phyloP scores from a whole-genome alignment of 116 monocot species.

The Iris pallida region DNA sequence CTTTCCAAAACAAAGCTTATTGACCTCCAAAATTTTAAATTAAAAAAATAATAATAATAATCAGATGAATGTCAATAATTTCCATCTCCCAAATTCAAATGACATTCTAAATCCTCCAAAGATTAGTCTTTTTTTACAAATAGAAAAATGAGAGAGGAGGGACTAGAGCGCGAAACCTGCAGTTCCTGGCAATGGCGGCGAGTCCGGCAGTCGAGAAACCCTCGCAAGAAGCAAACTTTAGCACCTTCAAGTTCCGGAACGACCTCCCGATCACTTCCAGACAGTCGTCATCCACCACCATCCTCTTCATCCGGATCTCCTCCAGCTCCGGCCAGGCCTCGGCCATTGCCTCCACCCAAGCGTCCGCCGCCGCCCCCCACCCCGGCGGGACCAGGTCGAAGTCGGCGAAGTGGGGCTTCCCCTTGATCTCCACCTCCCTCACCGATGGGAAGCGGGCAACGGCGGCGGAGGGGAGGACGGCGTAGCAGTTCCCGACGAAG shows the following conservation, averaged over 20 bases:
- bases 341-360: constrained; percentile 57
- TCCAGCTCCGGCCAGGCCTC: constrained; percentile 55
- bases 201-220: constrained; percentile 61
- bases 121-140: too few relatives aligned
- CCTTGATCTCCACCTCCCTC: constrained; percentile 47
- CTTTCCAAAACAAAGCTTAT: too few relatives aligned
- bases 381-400: constrained; percentile 61
- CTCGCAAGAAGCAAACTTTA: constrained; percentile 50
- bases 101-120: too few relatives aligned
- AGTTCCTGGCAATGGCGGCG: constrained; percentile 51
- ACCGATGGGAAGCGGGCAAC: constrained; percentile 34
- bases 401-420: constrained; percentile 82
- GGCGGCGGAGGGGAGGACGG: constrained; percentile 29
- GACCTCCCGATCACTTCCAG: constrained; percentile 39
- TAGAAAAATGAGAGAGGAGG: too few relatives aligned
- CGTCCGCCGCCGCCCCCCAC: constrained; percentile 58
- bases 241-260: constrained; percentile 39
- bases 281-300: constrained; percentile 73
- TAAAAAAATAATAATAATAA: too few relatives aligned
- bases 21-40: too few relatives aligned
- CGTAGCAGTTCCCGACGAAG: constrained; percentile 75
- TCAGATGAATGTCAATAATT: too few relatives aligned
- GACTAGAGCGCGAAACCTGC: constrained; percentile 34
- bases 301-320: constrained; percentile 69
- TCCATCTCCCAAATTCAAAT: too few relatives aligned